A percentile compares a stretch with the other conserved stretches of the same genome.
Conservation (phyloP, 2,329 filamentous ascomycete genomes). For the Colletotrichum truncatum region DNA sequence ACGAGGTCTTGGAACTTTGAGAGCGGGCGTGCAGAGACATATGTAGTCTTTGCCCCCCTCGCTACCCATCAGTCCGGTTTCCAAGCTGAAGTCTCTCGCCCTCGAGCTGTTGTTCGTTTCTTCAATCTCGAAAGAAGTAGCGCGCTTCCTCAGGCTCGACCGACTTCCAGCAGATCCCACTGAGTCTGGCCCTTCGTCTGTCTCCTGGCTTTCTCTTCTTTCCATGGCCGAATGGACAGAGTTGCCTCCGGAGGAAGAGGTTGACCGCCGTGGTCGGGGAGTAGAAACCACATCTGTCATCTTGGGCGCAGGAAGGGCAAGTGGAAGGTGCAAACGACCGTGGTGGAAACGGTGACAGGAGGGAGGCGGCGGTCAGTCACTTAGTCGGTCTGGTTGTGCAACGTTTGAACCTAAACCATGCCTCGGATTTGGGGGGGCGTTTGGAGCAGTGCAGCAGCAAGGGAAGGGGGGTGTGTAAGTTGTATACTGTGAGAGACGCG, state of each 20-base stretch:
- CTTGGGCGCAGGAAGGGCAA: slow-evolving; percentile 4
- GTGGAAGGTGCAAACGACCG: slow-evolving; percentile 28
- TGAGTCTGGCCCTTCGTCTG: slow-evolving; percentile 20
- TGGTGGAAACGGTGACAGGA: slow-evolving; percentile 16
- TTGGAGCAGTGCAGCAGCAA: slow-evolving; percentile 13
- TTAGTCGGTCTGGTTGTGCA: slow-evolving; percentile 16
- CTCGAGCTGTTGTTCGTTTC: slow-evolving; percentile 51
- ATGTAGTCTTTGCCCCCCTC: slow-evolving; percentile 49
- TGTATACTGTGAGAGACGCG: slow-evolving; percentile 26
- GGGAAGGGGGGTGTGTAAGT: background rate
- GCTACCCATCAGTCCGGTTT: slow-evolving; percentile 41
- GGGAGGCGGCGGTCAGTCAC: slow-evolving; percentile 4
- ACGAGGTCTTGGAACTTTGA: slow-evolving; percentile 66
- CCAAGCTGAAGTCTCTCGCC: slow-evolving; percentile 44
- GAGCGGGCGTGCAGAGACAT: slow-evolving; percentile 65
- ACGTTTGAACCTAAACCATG: slow-evolving; percentile 31
- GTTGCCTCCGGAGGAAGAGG: slow-evolving; percentile 30
- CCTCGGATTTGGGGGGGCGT: slow-evolving; percentile 19
- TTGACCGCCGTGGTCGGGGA: slow-evolving; percentile 28
- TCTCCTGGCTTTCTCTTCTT: slow-evolving; percentile 31
- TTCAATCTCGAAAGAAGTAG: slow-evolving; percentile 54
- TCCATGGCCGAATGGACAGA: slow-evolving; percentile 31
- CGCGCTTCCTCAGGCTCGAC: slow-evolving; percentile 50
- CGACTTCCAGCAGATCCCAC: slow-evolving; percentile 23
- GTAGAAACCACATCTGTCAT: slow-evolving; percentile 31